These are phyloP conservation scores for Phyllosticta citribraziliensis DNA, from an alignment of 2,329 filamentous ascomycete genomes.

Conservation along the genomic window DNA sequence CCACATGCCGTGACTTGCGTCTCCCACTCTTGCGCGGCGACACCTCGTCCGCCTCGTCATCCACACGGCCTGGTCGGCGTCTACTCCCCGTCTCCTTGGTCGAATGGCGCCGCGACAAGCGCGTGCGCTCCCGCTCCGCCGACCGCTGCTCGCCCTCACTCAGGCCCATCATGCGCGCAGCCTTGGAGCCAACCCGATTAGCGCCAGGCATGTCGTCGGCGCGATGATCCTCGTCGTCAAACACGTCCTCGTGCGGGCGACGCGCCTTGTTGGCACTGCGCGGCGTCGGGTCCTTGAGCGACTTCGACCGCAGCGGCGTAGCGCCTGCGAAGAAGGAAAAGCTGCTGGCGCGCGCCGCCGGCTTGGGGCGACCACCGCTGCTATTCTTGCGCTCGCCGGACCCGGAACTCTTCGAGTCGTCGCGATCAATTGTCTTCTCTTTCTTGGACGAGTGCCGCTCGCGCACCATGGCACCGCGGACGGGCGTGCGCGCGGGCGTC, in stretches of 20 bases:
- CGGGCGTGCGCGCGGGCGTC: not conserved
- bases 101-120: constrained; percentile 32
- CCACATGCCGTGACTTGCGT: constrained; percentile 11
- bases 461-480: constrained; percentile 34
- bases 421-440: constrained; percentile 49
- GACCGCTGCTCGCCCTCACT: constrained; percentile 18
- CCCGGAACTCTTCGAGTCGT: constrained; percentile 54
- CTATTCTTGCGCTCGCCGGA: constrained; percentile 54
- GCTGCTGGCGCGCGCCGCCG: constrained; percentile 49
- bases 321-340: constrained; percentile 51
- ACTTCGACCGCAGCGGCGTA: constrained; percentile 55
- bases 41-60: constrained; percentile 47
- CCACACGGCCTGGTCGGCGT: constrained; percentile 35
- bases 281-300: constrained; percentile 51
- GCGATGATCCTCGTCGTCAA: constrained; percentile 62
- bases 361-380: not conserved
- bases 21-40: constrained; percentile 19
- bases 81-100: constrained; percentile 32
- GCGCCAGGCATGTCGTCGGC: constrained; percentile 36
- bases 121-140: constrained; percentile 14
- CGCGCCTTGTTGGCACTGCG: constrained; percentile 38
- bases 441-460: constrained; percentile 35
- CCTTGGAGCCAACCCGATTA: constrained; percentile 59
- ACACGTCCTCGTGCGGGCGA: not conserved
- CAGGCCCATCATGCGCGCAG: constrained; percentile 65